These are phyloP conservation scores for Acarospora socialis DNA, from an alignment of 2,329 filamentous ascomycete species.

Conservation along the genomic window DNA sequence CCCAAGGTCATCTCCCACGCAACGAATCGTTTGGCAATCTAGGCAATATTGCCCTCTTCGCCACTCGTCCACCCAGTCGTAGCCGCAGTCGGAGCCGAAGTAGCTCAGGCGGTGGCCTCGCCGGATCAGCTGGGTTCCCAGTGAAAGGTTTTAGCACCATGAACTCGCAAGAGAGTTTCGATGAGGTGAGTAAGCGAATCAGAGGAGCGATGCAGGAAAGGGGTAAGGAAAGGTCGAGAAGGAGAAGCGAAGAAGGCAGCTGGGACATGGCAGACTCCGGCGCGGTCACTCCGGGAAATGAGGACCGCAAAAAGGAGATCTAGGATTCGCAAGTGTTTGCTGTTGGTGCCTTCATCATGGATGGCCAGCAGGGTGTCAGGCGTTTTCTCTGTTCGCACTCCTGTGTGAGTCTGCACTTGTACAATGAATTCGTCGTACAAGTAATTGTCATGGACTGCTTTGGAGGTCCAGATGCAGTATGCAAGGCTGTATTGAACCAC, in stretches of 20 bases:
- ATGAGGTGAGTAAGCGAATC: conserved; percentile 73
- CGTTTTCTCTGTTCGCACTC: no score
- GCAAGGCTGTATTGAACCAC: no score
- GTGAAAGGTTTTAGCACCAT: conserved; percentile 55
- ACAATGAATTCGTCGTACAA: no score
- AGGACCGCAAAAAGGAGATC: conserved; percentile 14
- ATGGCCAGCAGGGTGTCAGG: no score
- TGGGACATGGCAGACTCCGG: conserved; percentile 16
- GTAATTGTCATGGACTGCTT: no score
- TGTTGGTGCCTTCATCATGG: no score
- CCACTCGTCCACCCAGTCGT: conserved; percentile 73
- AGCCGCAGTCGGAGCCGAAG: conserved; percentile 56
- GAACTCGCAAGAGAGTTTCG: conserved; percentile 55
- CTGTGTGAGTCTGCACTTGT: no score
- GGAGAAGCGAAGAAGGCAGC: conserved; percentile 25
- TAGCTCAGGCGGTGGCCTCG: conserved; percentile 50
- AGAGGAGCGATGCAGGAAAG: conserved; percentile 69
- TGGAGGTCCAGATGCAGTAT: no score
- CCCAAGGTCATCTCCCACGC: conserved; percentile 50
- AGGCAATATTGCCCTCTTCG: conserved; percentile 76
- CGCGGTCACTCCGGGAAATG: conserved; percentile 13
- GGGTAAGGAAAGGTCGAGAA: conserved; percentile 46
- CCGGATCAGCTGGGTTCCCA: conserved; percentile 47
- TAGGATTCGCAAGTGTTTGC: no score
- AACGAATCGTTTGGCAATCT: conserved; percentile 94